Evolutionary conservation across 1,139 yeast genomes (phyloP).

Genomic region (Hansenula lynferdii): DNA sequence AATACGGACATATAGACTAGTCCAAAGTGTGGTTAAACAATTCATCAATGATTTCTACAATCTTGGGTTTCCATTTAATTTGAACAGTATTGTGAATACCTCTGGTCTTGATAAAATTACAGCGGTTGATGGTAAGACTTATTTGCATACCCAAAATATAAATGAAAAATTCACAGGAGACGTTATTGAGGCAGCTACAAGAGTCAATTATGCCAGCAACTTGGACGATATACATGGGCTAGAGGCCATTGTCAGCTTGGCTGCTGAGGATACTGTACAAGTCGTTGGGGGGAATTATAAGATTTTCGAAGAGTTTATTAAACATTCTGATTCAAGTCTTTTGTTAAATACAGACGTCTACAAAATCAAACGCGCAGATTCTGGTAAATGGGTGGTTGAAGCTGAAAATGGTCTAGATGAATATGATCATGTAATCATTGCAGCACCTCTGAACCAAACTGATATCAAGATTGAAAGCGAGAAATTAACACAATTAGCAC

Average conservation of each 20-base stretch:
- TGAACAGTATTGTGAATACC: slow-evolving; percentile 9
- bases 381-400: slow-evolving; percentile 7
- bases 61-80: slow-evolving; percentile 19
- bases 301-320: slow-evolving; percentile 17
- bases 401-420: slow-evolving; percentile 5
- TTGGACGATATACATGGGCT: slow-evolving; percentile 33
- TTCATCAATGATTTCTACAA: slow-evolving; percentile 21
- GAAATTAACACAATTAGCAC: slow-evolving; percentile 5
- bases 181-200: slow-evolving; percentile 32
- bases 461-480: slow-evolving; percentile 16
- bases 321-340: slow-evolving; percentile 28
- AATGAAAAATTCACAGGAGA: slow-evolving; percentile 22
- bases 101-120: slow-evolving; percentile 24
- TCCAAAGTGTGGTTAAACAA: slow-evolving; percentile 7
- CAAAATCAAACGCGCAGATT: slow-evolving; percentile 8
- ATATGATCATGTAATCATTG: slow-evolving; percentile 38
- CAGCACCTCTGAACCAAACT: slow-evolving; percentile 33
- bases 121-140: slow-evolving; percentile 20
- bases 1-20: slow-evolving; percentile 15
- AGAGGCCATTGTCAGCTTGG: slow-evolving; percentile 34
- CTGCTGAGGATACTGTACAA: slow-evolving; percentile 27
- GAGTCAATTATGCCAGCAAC: slow-evolving; percentile 38
- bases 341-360: slow-evolving; percentile 25
- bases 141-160: slow-evolving; percentile 8
- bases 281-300: slow-evolving; percentile 13